Base-by-base conservation (phyloP, 2,329 filamentous ascomycete genomes). In the Fusarium pininemorale region DNA sequence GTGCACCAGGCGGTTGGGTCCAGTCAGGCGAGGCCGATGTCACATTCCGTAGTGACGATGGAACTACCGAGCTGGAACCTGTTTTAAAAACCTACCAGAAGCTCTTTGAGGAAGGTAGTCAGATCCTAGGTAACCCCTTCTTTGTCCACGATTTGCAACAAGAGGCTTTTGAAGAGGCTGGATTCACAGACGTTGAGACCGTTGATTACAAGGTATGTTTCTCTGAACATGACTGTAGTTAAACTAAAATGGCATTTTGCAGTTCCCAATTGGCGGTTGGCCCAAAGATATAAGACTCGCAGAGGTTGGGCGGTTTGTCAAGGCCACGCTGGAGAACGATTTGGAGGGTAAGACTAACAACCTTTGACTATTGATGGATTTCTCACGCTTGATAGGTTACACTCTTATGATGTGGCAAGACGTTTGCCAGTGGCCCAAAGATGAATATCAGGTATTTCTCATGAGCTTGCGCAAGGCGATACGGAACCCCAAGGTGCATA, bases 191-290 rank as follows among this genome's bases (percentile, higher is more conserved):
- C 6, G 0, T 59, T 15, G 24, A 59, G 5, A 47, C 26, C 1
- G 26, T 39, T 15, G 41, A 47, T 15, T 63, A 63, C 10, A 59
- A 63, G 26, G 60, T 48, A n/a, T 7, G 26, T 20, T 18, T 20
- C 5, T 32, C 7, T 6, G 2, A 1, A 39, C 0, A 18, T 16
- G 4, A 6, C 2, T 18, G 0, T 3, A 3, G 8, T 39, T 18
- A 0, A 0, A 6, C 41, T 59, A 1, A 41, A 0, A n/a, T 3
- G 0, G 1, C 5, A 1, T 11, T 6, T 24, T 35, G 10, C 6
- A 63, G 60, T 63, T 63, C 7, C 41, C 60, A 0, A 45, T 63
- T 0, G 60, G 60, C 0, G 18, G 32, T 1, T 63, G 60, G 60
- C 60, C 60, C 1, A 59, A 41, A 0, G 60, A 63, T 24, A 7